A percentile compares a stretch with the other conserved stretches of the same genome.
Evolutionary conservation across 164 flowering plant species (phyloP).

Genomic region (Aristolochia contorta): DNA sequence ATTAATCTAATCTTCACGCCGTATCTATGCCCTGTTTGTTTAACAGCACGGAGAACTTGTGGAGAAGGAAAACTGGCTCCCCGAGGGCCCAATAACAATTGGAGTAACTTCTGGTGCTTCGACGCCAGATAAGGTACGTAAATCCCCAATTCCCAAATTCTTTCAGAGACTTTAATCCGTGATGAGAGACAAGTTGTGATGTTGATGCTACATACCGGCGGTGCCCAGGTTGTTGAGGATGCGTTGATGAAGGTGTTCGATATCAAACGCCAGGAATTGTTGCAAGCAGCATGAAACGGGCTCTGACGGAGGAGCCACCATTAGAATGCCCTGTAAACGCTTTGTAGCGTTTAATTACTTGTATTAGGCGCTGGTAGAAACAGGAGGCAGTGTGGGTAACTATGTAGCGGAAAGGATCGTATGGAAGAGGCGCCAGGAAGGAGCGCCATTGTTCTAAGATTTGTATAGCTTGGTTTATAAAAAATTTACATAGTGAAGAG

Average conservation of each 20-base stretch:
- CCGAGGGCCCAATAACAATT: constrained; percentile 75
- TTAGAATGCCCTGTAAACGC: background rate
- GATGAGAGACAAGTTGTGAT: background rate
- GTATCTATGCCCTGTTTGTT: background rate
- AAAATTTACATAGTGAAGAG: too few species aligned
- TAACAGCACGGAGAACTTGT: constrained; percentile 84
- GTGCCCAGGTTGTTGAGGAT: constrained; percentile 81
- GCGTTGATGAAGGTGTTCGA: constrained; percentile 65
- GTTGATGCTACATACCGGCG: background rate
- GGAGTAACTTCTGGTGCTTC: constrained; percentile 97
- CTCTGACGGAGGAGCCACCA: too few species aligned
- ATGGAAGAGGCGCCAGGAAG: background rate
- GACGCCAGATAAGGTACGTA: constrained; percentile 93
- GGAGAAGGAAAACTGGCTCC: constrained; percentile 85
- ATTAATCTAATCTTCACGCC: background rate
- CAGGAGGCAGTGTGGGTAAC: background rate
- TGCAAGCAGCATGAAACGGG: constrained; percentile 38
- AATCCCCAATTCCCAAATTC: background rate
- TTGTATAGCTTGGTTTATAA: too few species aligned
- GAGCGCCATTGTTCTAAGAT: background rate
- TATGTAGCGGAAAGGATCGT: background rate
- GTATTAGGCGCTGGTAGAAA: background rate
- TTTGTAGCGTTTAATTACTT: background rate
- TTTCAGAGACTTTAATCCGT: background rate
- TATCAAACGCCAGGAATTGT: constrained; percentile 61